Conservation (phyloP, 257 asterid species). For the Solanum etuberosum region DNA sequence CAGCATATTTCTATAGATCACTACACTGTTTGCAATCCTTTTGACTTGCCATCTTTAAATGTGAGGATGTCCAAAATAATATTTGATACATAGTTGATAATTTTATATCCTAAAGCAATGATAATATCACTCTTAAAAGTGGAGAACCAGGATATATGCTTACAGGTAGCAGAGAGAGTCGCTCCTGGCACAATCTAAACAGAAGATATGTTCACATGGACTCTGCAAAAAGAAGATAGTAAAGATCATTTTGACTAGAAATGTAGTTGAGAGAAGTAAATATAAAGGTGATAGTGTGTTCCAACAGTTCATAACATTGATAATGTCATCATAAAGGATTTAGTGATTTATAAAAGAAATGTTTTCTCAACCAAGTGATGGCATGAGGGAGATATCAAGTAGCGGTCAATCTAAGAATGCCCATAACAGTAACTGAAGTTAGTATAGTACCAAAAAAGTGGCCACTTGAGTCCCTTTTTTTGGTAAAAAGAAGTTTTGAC, state of each 20-base stretch:
- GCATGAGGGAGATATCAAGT: no score
- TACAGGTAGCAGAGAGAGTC: slow-evolving; percentile 96
- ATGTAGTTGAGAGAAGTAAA: not conserved
- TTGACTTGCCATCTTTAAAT: not conserved
- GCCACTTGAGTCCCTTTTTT: no score
- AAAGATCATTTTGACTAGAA: not conserved
- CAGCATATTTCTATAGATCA: not conserved
- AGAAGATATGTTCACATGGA: slow-evolving; percentile 94
- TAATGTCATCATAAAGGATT: not conserved
- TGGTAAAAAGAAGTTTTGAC: no score
- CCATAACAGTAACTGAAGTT: no score
- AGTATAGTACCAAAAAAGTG: no score
- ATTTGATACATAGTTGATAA: not conserved
- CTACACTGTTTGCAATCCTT: not conserved
- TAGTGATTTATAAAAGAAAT: no score
- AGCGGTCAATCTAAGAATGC: no score
- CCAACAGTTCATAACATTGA: not conserved
- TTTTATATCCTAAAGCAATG: not conserved
- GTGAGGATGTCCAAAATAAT: not conserved
- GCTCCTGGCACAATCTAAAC: slow-evolving; percentile 93
- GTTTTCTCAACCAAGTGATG: no score
- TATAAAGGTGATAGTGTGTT: not conserved
- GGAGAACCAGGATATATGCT: slow-evolving; percentile 14
- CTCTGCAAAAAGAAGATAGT: slow-evolving; percentile 47
- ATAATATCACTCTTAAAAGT: not conserved